Conservation (phyloP, 768 basidiomycete genomes). For the Dictyophora rubrovolvata region DNA sequence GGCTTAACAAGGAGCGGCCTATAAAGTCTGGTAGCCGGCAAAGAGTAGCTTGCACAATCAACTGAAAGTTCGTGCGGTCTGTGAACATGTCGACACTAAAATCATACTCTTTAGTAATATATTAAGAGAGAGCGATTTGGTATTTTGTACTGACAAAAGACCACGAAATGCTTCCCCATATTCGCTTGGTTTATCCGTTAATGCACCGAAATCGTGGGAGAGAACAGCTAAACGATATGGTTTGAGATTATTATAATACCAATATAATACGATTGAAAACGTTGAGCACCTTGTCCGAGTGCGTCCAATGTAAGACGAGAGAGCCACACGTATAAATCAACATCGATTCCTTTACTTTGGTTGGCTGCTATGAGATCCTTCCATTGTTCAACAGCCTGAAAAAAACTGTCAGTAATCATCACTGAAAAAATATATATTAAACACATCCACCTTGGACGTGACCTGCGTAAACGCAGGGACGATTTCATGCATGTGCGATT, state of each 20-base stretch:
- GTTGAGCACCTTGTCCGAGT: not conserved
- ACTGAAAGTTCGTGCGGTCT: not conserved
- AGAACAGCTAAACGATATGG: not conserved
- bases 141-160: not conserved
- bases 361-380: not conserved
- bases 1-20: not conserved
- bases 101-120: not conserved
- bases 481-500: conserved; percentile 17
- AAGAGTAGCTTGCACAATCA: not conserved
- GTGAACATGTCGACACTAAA: not conserved
- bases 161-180: not conserved
- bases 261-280: not conserved
- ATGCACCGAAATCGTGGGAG: not conserved
- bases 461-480: conserved; percentile 17
- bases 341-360: not conserved
- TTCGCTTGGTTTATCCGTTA: not conserved
- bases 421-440: not conserved
- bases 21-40: not conserved
- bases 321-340: conserved; percentile 4
- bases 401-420: not conserved
- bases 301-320: conserved; percentile 4
- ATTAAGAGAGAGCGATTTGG: not conserved
- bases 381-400: not conserved
- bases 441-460: conserved; percentile 10
- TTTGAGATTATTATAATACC: too few relatives aligned